These are phyloP conservation scores for Trichoderma erinaceum DNA, from an alignment of 495 filamentous ascomycete species.

Conservation along the genomic window DNA sequence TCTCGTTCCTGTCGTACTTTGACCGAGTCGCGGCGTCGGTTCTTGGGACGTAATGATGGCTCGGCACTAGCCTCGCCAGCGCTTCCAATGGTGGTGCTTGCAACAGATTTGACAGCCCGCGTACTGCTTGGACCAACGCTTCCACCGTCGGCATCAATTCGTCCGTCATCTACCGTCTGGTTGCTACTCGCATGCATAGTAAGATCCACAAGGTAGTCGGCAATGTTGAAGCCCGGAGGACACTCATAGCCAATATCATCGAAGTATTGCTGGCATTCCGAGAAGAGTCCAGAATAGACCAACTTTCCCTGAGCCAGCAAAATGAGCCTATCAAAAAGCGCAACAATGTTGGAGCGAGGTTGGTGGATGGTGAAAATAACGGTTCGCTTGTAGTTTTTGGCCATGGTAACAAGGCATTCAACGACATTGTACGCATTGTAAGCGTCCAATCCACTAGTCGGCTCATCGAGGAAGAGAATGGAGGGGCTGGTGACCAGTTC, in stretches of 20 bases:
- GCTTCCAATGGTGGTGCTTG: slow-evolving; percentile 67
- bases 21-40: slow-evolving; percentile 65
- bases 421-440: slow-evolving; percentile 97
- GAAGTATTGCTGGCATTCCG: slow-evolving; percentile 87
- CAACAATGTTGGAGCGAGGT: slow-evolving; percentile 98
- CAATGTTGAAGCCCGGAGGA: slow-evolving; percentile 96
- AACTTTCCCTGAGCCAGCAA: slow-evolving; percentile 83
- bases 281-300: slow-evolving; percentile 88
- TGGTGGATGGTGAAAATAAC: slow-evolving; percentile 99
- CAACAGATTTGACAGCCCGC: slow-evolving; percentile 83
- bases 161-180: slow-evolving; percentile 43
- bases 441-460: slow-evolving; percentile 90
- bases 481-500: slow-evolving; percentile 96
- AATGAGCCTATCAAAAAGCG: slow-evolving; percentile 91
- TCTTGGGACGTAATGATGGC: slow-evolving; percentile 52
- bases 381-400: slow-evolving; percentile 91
- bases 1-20: slow-evolving; percentile 80
- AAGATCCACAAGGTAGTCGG: slow-evolving; percentile 92
- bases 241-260: slow-evolving; percentile 84
- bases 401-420: slow-evolving; percentile 89
- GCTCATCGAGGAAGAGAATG: slow-evolving; percentile 95
- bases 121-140: slow-evolving; percentile 82
- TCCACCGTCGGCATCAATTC: slow-evolving; percentile 54
- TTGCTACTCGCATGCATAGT: slow-evolving; percentile 78
- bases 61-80: slow-evolving; percentile 51